Evolutionary conservation across 2,329 filamentous ascomycete genomes (phyloP).

Genomic region (Colletotrichum euphorbiae): DNA sequence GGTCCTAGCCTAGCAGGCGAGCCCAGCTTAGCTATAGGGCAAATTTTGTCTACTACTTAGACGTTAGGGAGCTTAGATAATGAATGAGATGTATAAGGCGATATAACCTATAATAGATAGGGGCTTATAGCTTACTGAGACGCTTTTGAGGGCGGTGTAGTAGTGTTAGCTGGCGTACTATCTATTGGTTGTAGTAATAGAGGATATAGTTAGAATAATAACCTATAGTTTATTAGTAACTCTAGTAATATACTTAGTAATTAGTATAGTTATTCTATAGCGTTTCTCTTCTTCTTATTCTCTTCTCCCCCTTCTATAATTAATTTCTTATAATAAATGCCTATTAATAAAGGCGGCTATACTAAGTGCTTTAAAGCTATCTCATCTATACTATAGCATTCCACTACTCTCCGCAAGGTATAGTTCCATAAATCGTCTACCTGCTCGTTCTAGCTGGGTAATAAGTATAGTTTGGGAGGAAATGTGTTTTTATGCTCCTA

Average conservation of each 20-base stretch:
- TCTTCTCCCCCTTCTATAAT: neutral
- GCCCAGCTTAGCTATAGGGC: neutral
- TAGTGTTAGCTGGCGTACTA: neutral
- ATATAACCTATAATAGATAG: neutral
- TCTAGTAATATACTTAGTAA: neutral
- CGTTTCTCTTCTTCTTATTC: neutral
- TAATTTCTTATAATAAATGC: neutral
- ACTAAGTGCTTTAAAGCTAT: neutral
- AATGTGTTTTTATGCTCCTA: slow-evolving; percentile 10
- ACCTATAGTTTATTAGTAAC: neutral
- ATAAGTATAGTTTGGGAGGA: neutral
- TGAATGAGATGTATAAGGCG: neutral
- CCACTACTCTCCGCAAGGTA: neutral
- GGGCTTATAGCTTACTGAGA: neutral
- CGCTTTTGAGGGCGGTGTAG: neutral
- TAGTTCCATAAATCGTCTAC: neutral
- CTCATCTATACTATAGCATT: neutral
- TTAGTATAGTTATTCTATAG: neutral
- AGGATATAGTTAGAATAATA: neutral
- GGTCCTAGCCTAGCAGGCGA: neutral
- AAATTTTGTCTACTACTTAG: neutral
- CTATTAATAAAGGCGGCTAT: neutral
- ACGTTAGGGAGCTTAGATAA: neutral
- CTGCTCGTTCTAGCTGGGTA: neutral
- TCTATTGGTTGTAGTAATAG: neutral